Base-by-base conservation (phyloP, 2,329 filamentous ascomycete species). In the Ophiobolus disseminans region DNA sequence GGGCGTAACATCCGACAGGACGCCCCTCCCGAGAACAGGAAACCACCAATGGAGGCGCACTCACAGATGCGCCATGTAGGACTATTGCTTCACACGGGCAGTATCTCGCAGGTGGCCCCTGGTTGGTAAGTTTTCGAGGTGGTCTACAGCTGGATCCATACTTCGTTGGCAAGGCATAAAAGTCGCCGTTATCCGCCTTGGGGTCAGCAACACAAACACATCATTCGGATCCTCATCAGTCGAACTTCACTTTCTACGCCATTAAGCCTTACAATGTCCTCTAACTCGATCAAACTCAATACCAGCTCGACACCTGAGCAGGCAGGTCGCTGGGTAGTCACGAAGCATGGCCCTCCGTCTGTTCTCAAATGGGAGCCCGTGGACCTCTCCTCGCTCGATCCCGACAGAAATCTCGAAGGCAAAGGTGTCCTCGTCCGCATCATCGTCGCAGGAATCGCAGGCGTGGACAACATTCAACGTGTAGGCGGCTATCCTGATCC, bases 381-480 rank as follows among this genome's bases (percentile, higher is more conserved):
- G 11, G 38, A 53, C 31, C 46, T 42, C 14, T 21, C 21, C 9
- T 17, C 34, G n/a, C n/a, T n/a, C n/a, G n/a, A n/a, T n/a, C n/a
- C n/a, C n/a, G n/a, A n/a, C n/a, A 17, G 31, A 38, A n/a, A 37
- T 53, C 8, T 50, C 42, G n/a, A n/a, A 19, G 39, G 10, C 17
- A 28, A 39, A 16, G 31, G 46, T 22, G 48, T 54, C 7, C 47
- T 54, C 1, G 23, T 54, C 22, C 43, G 48, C 19, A 48, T 54
- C 36, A 22, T 54, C 8, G 36, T 51, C 8, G 48, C 38, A n/a
- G 51, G 51, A 11, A 50, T 54, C 5, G 43, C 42, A 1, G 51
- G 51, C 31, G 48, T 45, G 26, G 51, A 54, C 40, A 54, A 54
- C 14, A 44, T 54, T 26, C 43, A 47, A 14, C 51, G 47, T 11